These are phyloP conservation scores for Elsinoe arachidis DNA, from an alignment of 2,329 filamentous ascomycete species.

Conservation along the genomic window DNA sequence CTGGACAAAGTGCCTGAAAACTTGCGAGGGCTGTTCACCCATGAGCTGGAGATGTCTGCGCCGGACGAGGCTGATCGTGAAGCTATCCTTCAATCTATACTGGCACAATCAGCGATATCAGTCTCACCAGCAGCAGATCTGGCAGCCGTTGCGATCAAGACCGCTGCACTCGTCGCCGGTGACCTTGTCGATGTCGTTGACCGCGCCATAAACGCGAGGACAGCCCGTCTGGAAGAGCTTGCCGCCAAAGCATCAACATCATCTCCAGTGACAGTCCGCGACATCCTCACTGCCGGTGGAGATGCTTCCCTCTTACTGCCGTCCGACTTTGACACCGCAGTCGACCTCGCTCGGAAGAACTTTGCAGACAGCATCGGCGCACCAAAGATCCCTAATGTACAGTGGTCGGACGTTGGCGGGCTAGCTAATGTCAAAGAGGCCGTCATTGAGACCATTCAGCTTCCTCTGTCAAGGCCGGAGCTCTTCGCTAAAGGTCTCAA, in stretches of 20 bases:
- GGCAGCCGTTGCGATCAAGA: conserved; percentile 80
- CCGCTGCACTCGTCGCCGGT: conserved; percentile 86
- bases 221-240: conserved; percentile 64
- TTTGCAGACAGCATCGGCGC: conserved; percentile 96
- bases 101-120: conserved; percentile 66
- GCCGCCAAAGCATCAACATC: conserved; percentile 41
- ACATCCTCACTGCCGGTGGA: conserved; percentile 83
- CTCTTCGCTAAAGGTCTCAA: conserved; percentile 97
- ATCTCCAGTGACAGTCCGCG: conserved; percentile 51
- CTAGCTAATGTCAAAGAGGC: conserved; percentile 91
- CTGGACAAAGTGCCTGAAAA: conserved; percentile 90
- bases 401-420: conserved; percentile 92
- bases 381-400: conserved; percentile 94
- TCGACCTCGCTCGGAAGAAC: conserved; percentile 92
- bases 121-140: conserved; percentile 78
- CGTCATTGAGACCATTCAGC: conserved; percentile 92
- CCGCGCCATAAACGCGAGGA: conserved; percentile 70
- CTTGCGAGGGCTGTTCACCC: conserved; percentile 82
- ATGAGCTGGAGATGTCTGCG: conserved; percentile 87
- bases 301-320: conserved; percentile 68
- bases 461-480: conserved; percentile 83
- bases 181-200: conserved; percentile 93
- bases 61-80: conserved; percentile 90
- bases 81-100: conserved; percentile 70
- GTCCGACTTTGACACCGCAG: conserved; percentile 80